Conservation (phyloP, 176 grass and related monocot species). For the Chloris gayana region DNA sequence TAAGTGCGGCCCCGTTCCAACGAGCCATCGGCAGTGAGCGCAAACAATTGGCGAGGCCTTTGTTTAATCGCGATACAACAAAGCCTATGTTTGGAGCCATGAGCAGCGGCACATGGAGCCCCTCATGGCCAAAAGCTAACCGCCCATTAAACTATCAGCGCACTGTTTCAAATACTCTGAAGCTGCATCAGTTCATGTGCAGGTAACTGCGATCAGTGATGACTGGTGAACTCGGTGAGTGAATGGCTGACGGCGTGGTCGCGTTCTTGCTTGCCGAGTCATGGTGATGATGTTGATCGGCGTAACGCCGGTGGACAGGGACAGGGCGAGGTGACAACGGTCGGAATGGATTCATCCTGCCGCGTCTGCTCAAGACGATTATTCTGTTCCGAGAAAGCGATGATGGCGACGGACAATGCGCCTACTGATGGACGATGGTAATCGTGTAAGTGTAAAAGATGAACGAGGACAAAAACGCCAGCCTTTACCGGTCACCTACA, state of each 20-base stretch:
- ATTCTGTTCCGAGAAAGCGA: conserved; percentile 11
- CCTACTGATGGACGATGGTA: not conserved
- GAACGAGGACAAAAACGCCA: conserved; percentile 15
- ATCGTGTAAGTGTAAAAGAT: conserved; percentile 13
- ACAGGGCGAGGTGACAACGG: conserved; percentile 2
- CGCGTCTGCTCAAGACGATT: conserved; percentile 9
- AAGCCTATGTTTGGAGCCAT: conserved; percentile 63
- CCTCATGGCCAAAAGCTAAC: conserved; percentile 44
- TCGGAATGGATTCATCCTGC: not conserved
- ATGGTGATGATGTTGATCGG: conserved; percentile 18
- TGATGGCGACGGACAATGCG: not conserved
- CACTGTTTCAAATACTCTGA: conserved; percentile 30
- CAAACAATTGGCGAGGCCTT: conserved; percentile 28
- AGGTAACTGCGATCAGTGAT: not conserved
- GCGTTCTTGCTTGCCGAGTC: not conserved
- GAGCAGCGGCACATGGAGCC: conserved; percentile 57
- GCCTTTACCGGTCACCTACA: conserved; percentile 21
- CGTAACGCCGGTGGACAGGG: not conserved
- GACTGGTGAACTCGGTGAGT: not conserved
- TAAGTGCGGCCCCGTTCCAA: not conserved
- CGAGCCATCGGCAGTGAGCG: conserved; percentile 4
- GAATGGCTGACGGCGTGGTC: not conserved
- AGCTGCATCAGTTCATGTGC: conserved; percentile 3
- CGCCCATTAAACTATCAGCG: conserved; percentile 25
- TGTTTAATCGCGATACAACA: conserved; percentile 43